These are phyloP conservation scores for Hydnum rufescens DNA, from an alignment of 768 basidiomycete species.

Conservation along the genomic window DNA sequence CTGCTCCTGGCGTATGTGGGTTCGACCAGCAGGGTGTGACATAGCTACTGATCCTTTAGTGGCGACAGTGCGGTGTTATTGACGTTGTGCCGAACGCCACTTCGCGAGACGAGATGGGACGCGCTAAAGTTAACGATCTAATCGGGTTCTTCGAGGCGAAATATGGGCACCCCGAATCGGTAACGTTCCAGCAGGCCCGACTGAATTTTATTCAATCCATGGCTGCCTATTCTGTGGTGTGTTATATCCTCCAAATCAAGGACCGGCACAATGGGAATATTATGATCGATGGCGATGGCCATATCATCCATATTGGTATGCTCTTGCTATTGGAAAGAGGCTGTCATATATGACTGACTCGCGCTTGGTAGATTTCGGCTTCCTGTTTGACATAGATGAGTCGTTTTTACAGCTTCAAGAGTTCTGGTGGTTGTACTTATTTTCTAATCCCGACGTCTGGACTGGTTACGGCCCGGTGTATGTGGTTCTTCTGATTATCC, in stretches of 20 bases:
- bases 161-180: conserved; percentile 77
- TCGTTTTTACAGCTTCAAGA: conserved; percentile 15
- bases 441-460: conserved; percentile 9
- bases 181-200: conserved; percentile 80
- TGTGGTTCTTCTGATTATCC: conserved; percentile 13
- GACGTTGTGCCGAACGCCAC: conserved; percentile 97
- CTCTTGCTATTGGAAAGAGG: not conserved
- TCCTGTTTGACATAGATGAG: conserved; percentile 97
- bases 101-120: conserved; percentile 97
- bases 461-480: conserved; percentile 46
- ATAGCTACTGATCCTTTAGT: not conserved
- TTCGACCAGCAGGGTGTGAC: too few species aligned
- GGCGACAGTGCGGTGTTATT: conserved; percentile 77
- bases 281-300: conserved; percentile 96
- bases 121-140: conserved; percentile 93
- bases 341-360: not conserved
- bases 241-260: conserved; percentile 96
- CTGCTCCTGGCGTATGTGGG: not conserved
- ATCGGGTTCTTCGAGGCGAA: conserved; percentile 84
- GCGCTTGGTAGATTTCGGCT: conserved; percentile 73
- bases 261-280: conserved; percentile 99
- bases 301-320: conserved; percentile 88
- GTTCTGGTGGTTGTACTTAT: not conserved
- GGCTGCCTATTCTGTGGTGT: conserved; percentile 97
- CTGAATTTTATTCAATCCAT: conserved; percentile 96